Evolutionary conservation across 129 eudicot species (phyloP).

Genomic region (Flaveria robusta): DNA sequence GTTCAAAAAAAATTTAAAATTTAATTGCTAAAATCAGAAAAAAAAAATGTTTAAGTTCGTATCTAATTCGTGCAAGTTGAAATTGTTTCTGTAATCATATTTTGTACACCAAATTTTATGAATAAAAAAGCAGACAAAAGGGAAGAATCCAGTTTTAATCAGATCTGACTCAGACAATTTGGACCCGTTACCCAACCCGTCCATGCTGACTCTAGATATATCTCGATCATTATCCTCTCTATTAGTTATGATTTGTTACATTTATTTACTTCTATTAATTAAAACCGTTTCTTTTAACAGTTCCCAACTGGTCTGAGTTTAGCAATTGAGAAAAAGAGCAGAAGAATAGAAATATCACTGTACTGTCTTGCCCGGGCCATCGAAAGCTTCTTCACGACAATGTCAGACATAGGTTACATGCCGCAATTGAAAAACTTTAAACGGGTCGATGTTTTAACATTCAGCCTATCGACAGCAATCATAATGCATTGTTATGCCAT

Average conservation of each 20-base stretch:
- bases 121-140: neutral
- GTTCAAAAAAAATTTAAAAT: too few relatives aligned
- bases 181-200: too few relatives aligned
- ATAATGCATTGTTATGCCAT: constrained; percentile 98
- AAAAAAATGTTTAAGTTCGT: neutral
- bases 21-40: neutral
- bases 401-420: constrained; percentile 80
- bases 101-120: neutral
- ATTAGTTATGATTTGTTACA: neutral
- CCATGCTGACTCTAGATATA: neutral
- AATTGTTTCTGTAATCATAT: too few relatives aligned
- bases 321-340: constrained; percentile 95
- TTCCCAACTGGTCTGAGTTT: constrained; percentile 91
- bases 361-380: constrained; percentile 97
- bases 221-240: neutral
- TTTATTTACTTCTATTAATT: constrained; percentile 3
- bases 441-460: constrained; percentile 81
- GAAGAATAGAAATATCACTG: constrained; percentile 94
- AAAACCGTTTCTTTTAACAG: constrained; percentile 38
- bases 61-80: neutral
- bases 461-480: constrained; percentile 92
- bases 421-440: constrained; percentile 62
- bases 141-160: neutral
- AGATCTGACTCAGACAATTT: too few relatives aligned
- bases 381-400: constrained; percentile 95